These are phyloP conservation scores for Cladophialophora immunda DNA, from an alignment of 2,329 filamentous ascomycete genomes.

Conservation along the genomic window DNA sequence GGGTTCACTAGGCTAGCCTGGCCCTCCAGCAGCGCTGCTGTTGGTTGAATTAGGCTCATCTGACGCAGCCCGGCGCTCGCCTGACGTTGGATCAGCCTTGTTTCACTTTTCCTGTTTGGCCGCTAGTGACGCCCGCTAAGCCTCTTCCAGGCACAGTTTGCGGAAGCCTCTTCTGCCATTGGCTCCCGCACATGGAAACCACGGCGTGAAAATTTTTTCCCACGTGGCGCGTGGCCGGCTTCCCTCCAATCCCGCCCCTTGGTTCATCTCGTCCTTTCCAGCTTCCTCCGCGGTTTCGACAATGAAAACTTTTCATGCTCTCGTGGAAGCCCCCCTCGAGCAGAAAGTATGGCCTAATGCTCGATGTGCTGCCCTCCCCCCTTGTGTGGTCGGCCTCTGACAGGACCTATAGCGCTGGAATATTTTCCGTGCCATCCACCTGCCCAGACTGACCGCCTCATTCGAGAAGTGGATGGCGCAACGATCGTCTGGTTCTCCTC, in stretches of 20 bases:
- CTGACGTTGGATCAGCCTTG: constrained; percentile 41
- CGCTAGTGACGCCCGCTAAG: constrained; percentile 19
- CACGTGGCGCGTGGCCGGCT: constrained; percentile 28
- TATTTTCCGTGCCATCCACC: background rate
- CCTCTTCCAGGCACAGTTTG: constrained; percentile 28
- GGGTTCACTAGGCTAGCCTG: constrained; percentile 5
- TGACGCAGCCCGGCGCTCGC: constrained; percentile 37
- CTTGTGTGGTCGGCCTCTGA: background rate
- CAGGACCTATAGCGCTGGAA: background rate
- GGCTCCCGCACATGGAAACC: constrained; percentile 35
- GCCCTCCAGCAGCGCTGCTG: constrained; percentile 20
- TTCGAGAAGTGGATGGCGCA: constrained; percentile 22
- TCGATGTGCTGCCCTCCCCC: background rate
- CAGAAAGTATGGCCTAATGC: background rate
- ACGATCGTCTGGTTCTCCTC: constrained; percentile 29
- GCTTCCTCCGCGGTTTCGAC: constrained; percentile 4
- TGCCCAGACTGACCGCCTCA: constrained; percentile 13
- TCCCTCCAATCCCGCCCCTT: constrained; percentile 14
- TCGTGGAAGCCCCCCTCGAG: background rate
- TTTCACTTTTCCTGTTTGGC: constrained; percentile 24
- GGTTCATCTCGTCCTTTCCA: background rate
- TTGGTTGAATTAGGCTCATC: constrained; percentile 28
- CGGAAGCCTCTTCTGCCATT: constrained; percentile 26
- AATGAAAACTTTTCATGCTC: constrained; percentile 13
- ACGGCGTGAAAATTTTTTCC: constrained; percentile 37